Conservation (phyloP, 257 asterid species). For the Plantago major region DNA sequence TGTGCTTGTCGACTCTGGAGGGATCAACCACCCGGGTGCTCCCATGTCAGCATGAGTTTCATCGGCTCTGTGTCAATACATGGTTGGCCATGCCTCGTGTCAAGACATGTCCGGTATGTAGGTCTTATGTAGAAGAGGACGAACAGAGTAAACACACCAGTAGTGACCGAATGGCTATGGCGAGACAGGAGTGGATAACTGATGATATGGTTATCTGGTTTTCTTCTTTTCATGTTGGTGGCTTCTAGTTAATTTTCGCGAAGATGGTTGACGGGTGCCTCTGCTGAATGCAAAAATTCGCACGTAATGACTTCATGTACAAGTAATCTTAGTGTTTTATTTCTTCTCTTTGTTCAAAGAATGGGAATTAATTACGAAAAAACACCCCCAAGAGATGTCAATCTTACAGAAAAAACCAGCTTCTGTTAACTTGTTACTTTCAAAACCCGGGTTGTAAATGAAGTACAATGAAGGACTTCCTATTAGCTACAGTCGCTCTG, state of each 20-base stretch:
- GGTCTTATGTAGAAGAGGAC: constrained; percentile 22
- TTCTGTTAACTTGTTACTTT: too few species aligned
- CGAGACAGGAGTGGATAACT: constrained; percentile 32
- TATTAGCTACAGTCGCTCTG: too few species aligned
- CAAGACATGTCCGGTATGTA: constrained; percentile 42
- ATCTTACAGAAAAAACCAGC: too few species aligned
- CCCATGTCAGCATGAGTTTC: constrained; percentile 47
- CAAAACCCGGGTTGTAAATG: too few species aligned
- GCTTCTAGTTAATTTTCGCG: constrained; percentile 20
- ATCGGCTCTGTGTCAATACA: constrained; percentile 28
- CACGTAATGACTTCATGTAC: too few species aligned
- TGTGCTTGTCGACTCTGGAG: constrained; percentile 35
- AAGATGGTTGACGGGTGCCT: neutral
- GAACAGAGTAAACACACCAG: neutral
- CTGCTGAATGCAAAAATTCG: too few species aligned
- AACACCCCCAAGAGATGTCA: too few species aligned
- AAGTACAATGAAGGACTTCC: too few species aligned
- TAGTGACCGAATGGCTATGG: constrained; percentile 3
- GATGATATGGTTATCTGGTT: constrained; percentile 53
- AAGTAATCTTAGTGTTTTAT: too few species aligned
- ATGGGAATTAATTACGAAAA: too few species aligned
- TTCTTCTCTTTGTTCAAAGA: too few species aligned
- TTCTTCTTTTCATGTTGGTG: constrained; percentile 52
- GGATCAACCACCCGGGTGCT: constrained; percentile 25
- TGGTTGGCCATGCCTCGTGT: constrained; percentile 38